Base-by-base conservation (phyloP, 768 basidiomycete species). In the Piloderma croceum region DNA sequence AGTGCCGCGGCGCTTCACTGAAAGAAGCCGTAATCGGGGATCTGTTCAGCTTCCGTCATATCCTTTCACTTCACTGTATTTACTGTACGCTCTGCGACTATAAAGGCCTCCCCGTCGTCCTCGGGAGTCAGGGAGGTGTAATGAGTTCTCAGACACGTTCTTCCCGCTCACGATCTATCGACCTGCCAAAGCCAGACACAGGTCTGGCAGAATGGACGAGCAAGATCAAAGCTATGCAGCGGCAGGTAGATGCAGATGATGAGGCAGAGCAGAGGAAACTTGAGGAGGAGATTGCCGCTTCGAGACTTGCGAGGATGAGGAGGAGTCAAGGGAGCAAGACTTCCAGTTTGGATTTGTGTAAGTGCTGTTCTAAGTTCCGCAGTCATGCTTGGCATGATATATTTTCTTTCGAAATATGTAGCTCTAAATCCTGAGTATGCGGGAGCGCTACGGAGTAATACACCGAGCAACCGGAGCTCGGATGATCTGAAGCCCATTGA, bases 151-250 rank as follows among this genome's bases (percentile, higher is more conserved):
- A n/a, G n/a, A n/a, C n/a, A n/a, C n/a, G n/a, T n/a, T n/a, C n/a
- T n/a, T n/a, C n/a, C n/a, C n/a, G n/a, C n/a, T n/a, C n/a, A n/a
- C n/a, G n/a, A n/a, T n/a, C n/a, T n/a, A n/a, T 71, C 33, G 64
- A 74, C 51, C 52, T 66, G 15, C 70, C 74, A 9, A 76, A 73
- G 44, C 68, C 79, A 15, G 84, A 86, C 50, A 65, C 69, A 3
- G 81, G 77, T 36, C 69, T 88, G n/a, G 72, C 84, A 12, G 84
- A 90, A 58, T 90, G 87, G 87, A 75, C 86, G 11, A 81, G 65
- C 61, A 81, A 73, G 67, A 87, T 90, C 58, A 83, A 81, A 57
- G 83, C 77, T 12, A 62, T 90, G 59, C 87, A 89, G 56, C 74
- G 77, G 44, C 83, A 88, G 51, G 81, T 88, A 19, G 87, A 90